These are phyloP conservation scores for Pythium volutum DNA, from an alignment of 352 stramenopile species.

Conservation along the genomic window DNA sequence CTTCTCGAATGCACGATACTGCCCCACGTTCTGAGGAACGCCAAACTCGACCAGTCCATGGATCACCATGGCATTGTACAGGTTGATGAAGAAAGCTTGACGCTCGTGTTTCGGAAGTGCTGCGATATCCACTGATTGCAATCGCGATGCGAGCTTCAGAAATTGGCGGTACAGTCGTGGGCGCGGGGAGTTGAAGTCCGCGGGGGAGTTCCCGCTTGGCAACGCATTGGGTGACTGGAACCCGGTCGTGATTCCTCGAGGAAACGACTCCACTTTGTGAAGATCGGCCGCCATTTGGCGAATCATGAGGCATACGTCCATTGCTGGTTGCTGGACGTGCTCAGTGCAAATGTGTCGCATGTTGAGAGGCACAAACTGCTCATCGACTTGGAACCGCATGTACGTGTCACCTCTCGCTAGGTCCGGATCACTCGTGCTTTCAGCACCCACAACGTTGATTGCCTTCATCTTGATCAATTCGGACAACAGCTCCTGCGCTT, in stretches of 20 bases:
- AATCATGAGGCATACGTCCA: conserved; percentile 70
- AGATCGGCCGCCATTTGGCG: conserved; percentile 67
- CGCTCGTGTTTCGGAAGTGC: conserved; percentile 79
- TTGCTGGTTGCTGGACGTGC: conserved; percentile 39
- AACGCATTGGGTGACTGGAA: conserved; percentile 39
- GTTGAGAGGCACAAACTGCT: conserved; percentile 77
- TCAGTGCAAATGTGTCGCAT: conserved; percentile 71
- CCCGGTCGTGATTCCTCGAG: conserved; percentile 63
- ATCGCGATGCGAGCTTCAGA: conserved; percentile 53
- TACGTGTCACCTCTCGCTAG: conserved; percentile 51
- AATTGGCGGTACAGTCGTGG: conserved; percentile 73
- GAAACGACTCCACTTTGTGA: conserved; percentile 62
- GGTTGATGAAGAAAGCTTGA: conserved; percentile 89
- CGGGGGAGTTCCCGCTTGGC: conserved; percentile 16
- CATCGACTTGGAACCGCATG: conserved; percentile 82
- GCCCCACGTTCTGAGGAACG: conserved; percentile 76
- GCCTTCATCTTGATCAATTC: conserved; percentile 42
- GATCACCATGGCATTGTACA: conserved; percentile 88
- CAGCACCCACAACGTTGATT: conserved; percentile 56
- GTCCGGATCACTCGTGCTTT: conserved; percentile 45
- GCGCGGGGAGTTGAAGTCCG: conserved; percentile 54
- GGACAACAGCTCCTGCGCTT: conserved; percentile 41
- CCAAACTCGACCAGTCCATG: conserved; percentile 85
- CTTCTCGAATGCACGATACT: conserved; percentile 83
- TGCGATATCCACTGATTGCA: conserved; percentile 73